Evolutionary conservation across 768 basidiomycete genomes (phyloP).

Genomic region (Mycena floridula): DNA sequence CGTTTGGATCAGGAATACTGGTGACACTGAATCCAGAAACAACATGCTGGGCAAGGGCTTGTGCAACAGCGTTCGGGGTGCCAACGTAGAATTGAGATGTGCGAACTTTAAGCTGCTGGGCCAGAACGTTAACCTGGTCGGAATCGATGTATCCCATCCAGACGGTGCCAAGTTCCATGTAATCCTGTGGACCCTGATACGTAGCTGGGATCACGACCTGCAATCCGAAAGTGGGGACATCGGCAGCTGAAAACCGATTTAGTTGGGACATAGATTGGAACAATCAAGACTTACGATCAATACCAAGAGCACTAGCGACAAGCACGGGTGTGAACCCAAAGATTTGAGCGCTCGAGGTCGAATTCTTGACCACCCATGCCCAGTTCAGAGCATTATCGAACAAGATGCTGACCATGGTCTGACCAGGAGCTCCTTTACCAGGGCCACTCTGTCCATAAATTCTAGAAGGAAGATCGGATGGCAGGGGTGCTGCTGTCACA

Average conservation of each 20-base stretch:
- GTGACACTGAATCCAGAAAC: constrained; percentile 59
- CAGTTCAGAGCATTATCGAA: constrained; percentile 59
- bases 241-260: constrained; percentile 10
- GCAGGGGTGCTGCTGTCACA: constrained; percentile 46
- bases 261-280: constrained; percentile 4
- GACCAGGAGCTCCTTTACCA: constrained; percentile 25
- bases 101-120: constrained; percentile 54
- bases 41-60: constrained; percentile 59
- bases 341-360: constrained; percentile 65
- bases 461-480: constrained; percentile 50
- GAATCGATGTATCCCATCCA: constrained; percentile 68
- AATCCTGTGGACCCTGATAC: constrained; percentile 45
- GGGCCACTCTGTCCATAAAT: constrained; percentile 34
- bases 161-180: constrained; percentile 51
- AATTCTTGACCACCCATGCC: constrained; percentile 55
- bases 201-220: constrained; percentile 60
- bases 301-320: constrained; percentile 24
- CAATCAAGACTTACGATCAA: constrained; percentile 21
- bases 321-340: constrained; percentile 62
- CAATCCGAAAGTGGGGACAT: constrained; percentile 51
- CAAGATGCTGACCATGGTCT: constrained; percentile 55
- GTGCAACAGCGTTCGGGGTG: constrained; percentile 35
- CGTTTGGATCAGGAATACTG: constrained; percentile 35
- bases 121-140: constrained; percentile 49
- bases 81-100: constrained; percentile 62